phyloP scores from a whole-genome alignment of 1,284 basidiomycete genomes.

The Volvariella volvacea region DNA sequence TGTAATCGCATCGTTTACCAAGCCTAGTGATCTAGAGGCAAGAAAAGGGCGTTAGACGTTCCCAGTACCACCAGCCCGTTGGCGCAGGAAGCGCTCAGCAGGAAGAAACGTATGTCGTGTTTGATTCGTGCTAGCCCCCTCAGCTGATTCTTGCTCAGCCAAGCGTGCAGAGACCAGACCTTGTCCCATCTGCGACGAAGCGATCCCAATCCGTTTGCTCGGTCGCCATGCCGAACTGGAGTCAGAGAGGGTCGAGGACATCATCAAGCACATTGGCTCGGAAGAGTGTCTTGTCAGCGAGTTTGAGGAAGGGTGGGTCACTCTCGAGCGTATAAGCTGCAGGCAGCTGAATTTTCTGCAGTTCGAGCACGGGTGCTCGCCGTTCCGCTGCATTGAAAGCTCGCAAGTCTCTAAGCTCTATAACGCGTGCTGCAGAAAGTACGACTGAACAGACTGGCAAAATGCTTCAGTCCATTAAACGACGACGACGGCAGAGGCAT shows the following conservation, averaged over 20 bases:
- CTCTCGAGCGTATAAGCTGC: no score
- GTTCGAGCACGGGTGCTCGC: conserved; percentile 37
- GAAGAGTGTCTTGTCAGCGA: conserved; percentile 26
- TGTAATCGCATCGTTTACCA: no score
- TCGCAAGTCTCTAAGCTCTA: conserved; percentile 43
- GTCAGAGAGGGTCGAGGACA: conserved; percentile 56
- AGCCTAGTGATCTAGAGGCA: conserved; percentile 16
- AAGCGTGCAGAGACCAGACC: conserved; percentile 66
- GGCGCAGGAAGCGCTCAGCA: background rate
- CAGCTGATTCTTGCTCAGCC: conserved; percentile 25
- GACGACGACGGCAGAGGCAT: conserved; percentile 59
- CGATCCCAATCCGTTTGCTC: conserved; percentile 63
- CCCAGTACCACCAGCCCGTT: background rate
- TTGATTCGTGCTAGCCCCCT: background rate
- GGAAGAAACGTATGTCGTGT: conserved; percentile 19
- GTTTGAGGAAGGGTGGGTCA: conserved; percentile 42
- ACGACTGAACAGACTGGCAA: conserved; percentile 41
- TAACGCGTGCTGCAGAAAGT: conserved; percentile 17
- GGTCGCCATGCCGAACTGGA: conserved; percentile 58
- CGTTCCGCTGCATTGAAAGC: conserved; percentile 57
- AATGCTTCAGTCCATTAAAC: conserved; percentile 49
- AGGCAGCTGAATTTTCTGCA: no score
- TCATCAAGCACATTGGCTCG: conserved; percentile 56
- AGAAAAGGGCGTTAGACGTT: conserved; percentile 14
- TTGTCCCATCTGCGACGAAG: conserved; percentile 68